Base-by-base conservation (phyloP, 305 asterid genomes). In the Rubia occidens region DNA sequence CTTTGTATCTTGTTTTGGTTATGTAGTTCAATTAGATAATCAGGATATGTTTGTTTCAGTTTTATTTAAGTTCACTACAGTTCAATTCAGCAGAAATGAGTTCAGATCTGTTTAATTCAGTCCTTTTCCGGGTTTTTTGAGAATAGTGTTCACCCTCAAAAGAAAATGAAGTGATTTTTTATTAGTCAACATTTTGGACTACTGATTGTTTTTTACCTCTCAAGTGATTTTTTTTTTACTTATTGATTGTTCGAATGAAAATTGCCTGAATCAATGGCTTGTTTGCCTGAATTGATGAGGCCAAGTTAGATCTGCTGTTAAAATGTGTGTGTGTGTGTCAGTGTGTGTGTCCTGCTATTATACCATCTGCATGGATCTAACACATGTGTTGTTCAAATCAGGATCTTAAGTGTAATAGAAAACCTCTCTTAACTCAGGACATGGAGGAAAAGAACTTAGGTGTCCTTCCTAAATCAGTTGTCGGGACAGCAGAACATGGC, bases 401-500 rank as follows among this genome's bases (percentile, higher is more conserved):
- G 71, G n/a, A 18, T 47, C 13, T 51, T 53, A 5, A 53, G 4
- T 5, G 8, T 53, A 5, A 47, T 14, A 13, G 15, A 6, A 17
- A 47, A 11, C 26, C 24, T 17, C 26, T 18, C 60, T 6, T 8
- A 54, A n/a, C 60, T 18, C 39, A 9, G 20, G 49, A 4, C 2
- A 3, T 24, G 18, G 20, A 26, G 37, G 63, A 21, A 35, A 42
- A 72, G 40, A n/a, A 24, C 37, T 6, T 64, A n/a, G 53, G 44
- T 26, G 32, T 44, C 32, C 29, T 11, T 17, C 10, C 67, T 37
- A 45, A 15, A 24, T 18, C 40, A 21, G 45, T n/a, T 47, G 20
- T 70, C 29, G 68, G 62, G 61, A 21, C 77, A 59, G 68, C 75
- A 67, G 77, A 68, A 71, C 24, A 44, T 45, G 79, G 76, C 15